Evolutionary conservation across 345 rosid genomes (phyloP).

Genomic region (Theobroma cacao): DNA sequence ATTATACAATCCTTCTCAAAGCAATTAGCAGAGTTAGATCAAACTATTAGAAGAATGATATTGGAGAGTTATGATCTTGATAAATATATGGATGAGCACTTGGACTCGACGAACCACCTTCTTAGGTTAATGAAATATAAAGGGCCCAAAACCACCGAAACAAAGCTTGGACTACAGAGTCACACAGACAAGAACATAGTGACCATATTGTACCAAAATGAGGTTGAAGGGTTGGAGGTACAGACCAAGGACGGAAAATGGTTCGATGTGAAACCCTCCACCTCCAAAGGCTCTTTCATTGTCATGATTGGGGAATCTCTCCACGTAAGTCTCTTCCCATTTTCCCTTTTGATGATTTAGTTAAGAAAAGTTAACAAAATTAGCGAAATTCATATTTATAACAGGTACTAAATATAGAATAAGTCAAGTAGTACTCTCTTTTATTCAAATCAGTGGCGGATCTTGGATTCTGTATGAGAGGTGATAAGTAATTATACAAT

Average conservation of each 20-base stretch:
- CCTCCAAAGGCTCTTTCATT: constrained; percentile 50
- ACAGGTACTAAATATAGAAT: no score
- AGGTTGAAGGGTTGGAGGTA: constrained; percentile 54
- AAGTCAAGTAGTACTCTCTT: no score
- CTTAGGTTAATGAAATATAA: constrained; percentile 53
- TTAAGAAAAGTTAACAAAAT: no score
- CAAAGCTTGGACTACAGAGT: constrained; percentile 37
- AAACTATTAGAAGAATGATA: constrained; percentile 45
- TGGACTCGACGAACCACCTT: constrained; percentile 52
- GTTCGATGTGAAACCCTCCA: constrained; percentile 50
- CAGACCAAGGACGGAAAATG: constrained; percentile 49
- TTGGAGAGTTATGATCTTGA: constrained; percentile 50
- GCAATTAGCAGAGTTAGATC: constrained; percentile 44
- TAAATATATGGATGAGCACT: constrained; percentile 54
- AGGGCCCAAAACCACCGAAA: constrained; percentile 49
- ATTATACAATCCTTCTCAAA: constrained; percentile 36
- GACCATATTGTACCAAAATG: constrained; percentile 59
- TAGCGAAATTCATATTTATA: no score
- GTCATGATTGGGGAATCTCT: constrained; percentile 8
- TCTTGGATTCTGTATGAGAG: no score
- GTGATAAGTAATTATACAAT: no score
- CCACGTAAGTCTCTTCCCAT: background rate
- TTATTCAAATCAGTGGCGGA: no score
- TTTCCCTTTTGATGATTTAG: background rate
- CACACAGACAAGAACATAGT: constrained; percentile 63